A percentile compares a stretch with the other conserved stretches of the same genome.
Conservation (phyloP, 371 early-diverging fungal genomes). For the Cokeromyces recurvatus region DNA sequence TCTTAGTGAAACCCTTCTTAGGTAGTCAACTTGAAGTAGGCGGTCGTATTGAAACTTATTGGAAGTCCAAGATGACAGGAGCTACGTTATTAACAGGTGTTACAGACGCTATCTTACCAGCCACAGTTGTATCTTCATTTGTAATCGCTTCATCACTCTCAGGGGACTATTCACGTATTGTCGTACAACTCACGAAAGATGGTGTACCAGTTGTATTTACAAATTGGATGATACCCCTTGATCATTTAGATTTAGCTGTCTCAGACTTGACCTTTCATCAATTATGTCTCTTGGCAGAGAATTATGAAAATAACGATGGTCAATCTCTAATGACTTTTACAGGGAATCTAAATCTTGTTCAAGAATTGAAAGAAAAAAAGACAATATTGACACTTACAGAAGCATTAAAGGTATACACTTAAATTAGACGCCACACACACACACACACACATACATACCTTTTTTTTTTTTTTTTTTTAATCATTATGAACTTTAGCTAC, state of each 20-base stretch:
- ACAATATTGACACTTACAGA: too few species aligned
- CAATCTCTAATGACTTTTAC: too few species aligned
- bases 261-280: slow-evolving; percentile 59
- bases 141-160: slow-evolving; percentile 75
- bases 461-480: too few species aligned
- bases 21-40: slow-evolving; percentile 88
- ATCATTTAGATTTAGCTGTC: slow-evolving; percentile 53
- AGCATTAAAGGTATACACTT: too few species aligned
- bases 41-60: slow-evolving; percentile 92
- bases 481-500: slow-evolving; percentile 51
- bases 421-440: background rate
- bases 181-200: slow-evolving; percentile 91
- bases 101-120: slow-evolving; percentile 38
- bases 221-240: slow-evolving; percentile 56
- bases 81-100: too few species aligned
- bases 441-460: too few species aligned
- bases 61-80: slow-evolving; percentile 76
- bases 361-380: too few species aligned
- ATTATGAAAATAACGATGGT: slow-evolving; percentile 7
- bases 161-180: slow-evolving; percentile 77
- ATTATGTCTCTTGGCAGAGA: slow-evolving; percentile 43
- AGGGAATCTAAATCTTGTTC: too few species aligned
- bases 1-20: slow-evolving; percentile 81
- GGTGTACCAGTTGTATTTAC: slow-evolving; percentile 84
- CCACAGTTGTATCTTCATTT: slow-evolving; percentile 60